Evolutionary conservation across 768 basidiomycete genomes (phyloP).

Genomic region (Cyclocybe aegerita): DNA sequence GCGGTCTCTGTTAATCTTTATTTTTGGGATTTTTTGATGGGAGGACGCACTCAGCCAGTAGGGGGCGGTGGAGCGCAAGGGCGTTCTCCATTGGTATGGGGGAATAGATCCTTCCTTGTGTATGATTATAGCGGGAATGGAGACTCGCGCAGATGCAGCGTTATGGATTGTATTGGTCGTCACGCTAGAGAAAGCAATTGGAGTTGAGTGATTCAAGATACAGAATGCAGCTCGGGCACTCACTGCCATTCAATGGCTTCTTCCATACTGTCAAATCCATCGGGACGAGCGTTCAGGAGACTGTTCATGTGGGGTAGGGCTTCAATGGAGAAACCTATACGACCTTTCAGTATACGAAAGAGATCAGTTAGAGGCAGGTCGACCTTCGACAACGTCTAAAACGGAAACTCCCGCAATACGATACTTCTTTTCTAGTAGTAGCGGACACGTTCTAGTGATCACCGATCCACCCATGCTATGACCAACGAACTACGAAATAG

Average conservation of each 20-base stretch:
- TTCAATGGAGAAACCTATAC: slow-evolving; percentile 84
- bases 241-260: slow-evolving; percentile 97
- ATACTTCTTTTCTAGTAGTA: slow-evolving; percentile 67
- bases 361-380: neutral
- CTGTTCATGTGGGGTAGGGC: slow-evolving; percentile 91
- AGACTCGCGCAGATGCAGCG: slow-evolving; percentile 78
- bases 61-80: slow-evolving; percentile 78
- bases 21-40: neutral
- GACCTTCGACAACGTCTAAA: slow-evolving; percentile 89
- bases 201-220: neutral
- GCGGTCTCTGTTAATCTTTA: no score
- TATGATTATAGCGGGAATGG: slow-evolving; percentile 77
- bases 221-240: slow-evolving; percentile 40
- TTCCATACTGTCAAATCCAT: slow-evolving; percentile 79
- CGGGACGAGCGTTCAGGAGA: slow-evolving; percentile 82
- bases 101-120: slow-evolving; percentile 40
- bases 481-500: slow-evolving; percentile 65
- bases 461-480: slow-evolving; percentile 98
- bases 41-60: slow-evolving; percentile 79
- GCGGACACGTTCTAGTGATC: slow-evolving; percentile 66
- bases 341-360: neutral
- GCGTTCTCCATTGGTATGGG: slow-evolving; percentile 77
- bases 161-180: slow-evolving; percentile 83
- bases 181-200: slow-evolving; percentile 47
- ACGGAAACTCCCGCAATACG: slow-evolving; percentile 76